phyloP scores from a whole-genome alignment of 148 eudicot genomes.

The Vaccinium corymbosum region DNA sequence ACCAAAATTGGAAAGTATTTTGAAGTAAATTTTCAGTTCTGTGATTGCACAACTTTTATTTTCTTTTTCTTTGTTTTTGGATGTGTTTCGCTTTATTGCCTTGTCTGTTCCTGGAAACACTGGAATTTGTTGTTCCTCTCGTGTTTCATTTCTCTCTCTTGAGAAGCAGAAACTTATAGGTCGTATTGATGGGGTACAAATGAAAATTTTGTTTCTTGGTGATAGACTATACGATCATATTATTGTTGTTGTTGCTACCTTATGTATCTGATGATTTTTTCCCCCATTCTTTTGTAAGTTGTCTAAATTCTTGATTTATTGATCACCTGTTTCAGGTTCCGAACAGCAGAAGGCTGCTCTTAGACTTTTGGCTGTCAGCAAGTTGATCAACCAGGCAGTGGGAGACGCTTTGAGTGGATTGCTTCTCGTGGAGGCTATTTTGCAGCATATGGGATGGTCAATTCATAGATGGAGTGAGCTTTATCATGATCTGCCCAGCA shows the following conservation, averaged over 20 bases:
- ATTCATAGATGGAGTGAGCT: slow-evolving; percentile 77
- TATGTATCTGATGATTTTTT: background rate
- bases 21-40: background rate
- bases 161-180: background rate
- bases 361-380: slow-evolving; percentile 81
- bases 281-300: background rate
- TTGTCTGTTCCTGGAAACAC: background rate
- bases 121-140: background rate
- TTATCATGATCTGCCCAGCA: slow-evolving; percentile 84
- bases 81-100: background rate
- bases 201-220: background rate
- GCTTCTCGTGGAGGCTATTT: slow-evolving; percentile 80
- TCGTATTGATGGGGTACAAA: background rate
- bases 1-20: background rate
- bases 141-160: background rate
- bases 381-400: slow-evolving; percentile 91
- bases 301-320: background rate
- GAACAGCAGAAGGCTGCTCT: slow-evolving; percentile 70
- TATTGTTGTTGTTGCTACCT: background rate
- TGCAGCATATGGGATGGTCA: slow-evolving; percentile 81
- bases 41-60: background rate
- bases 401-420: slow-evolving; percentile 95
- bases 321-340: slow-evolving; percentile 49
- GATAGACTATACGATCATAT: background rate
- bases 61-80: background rate